phyloP scores from a whole-genome alignment of 345 rosid genomes.

The Camelina neglecta region DNA sequence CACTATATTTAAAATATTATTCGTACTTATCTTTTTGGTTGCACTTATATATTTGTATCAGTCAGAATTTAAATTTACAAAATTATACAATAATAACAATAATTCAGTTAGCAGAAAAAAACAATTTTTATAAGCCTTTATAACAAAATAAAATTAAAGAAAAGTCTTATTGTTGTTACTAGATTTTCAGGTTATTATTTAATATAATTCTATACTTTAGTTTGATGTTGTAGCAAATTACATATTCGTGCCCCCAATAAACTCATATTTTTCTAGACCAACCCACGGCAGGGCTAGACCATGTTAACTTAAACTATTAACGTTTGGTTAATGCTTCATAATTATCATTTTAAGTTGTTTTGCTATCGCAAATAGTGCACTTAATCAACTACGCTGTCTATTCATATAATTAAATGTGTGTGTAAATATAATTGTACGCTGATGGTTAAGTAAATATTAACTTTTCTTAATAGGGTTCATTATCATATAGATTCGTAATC shows the following conservation, averaged over 20 bases:
- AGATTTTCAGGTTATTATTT: not conserved
- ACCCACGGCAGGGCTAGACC: not conserved
- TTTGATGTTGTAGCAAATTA: too few species aligned
- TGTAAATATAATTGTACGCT: not conserved
- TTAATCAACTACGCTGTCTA: not conserved
- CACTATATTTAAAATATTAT: not conserved
- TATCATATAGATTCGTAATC: conserved; percentile 37
- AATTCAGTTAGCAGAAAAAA: not conserved
- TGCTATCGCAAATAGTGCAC: not conserved
- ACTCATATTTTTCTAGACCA: not conserved
- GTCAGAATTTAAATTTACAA: not conserved
- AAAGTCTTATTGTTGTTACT: not conserved
- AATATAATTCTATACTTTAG: not conserved
- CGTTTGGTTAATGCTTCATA: not conserved
- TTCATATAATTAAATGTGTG: too few species aligned
- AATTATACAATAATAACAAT: not conserved
- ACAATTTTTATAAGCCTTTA: too few species aligned
- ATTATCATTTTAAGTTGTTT: not conserved
- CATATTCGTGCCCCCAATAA: not conserved
- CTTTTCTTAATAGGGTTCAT: conserved; percentile 14
- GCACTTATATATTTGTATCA: not conserved
- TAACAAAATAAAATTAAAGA: too few species aligned
- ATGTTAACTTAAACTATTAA: not conserved
- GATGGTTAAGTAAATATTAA: conserved; percentile 11
- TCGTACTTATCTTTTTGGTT: not conserved